Evolutionary conservation across 257 asterid species (phyloP).

Genomic region (Datura wrightii): DNA sequence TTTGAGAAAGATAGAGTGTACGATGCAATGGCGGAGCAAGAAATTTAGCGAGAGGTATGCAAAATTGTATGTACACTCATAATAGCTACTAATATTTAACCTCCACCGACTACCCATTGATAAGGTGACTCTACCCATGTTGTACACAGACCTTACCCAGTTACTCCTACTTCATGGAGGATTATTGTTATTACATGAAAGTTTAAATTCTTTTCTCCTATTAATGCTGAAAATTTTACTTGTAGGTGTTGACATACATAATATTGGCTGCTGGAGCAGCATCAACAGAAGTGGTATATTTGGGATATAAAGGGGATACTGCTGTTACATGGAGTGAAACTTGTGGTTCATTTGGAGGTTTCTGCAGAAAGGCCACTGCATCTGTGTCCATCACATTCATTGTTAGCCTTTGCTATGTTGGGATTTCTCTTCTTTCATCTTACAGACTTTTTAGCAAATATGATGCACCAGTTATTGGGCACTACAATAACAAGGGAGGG

Average conservation of each 20-base stretch:
- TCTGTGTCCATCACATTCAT: slow-evolving; percentile 67
- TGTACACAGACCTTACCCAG: no score
- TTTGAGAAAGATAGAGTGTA: no score
- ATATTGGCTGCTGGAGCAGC: slow-evolving; percentile 69
- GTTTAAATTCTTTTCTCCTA: no score
- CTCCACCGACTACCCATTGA: no score
- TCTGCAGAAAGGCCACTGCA: slow-evolving; percentile 74
- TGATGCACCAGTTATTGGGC: slow-evolving; percentile 64
- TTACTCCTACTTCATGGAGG: no score
- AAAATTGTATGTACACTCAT: no score
- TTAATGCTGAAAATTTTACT: background rate
- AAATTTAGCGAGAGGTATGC: no score
- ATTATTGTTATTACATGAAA: no score
- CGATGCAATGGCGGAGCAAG: no score
- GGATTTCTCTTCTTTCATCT: slow-evolving; percentile 71
- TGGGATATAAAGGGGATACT: slow-evolving; percentile 75
- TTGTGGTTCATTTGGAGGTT: slow-evolving; percentile 69
- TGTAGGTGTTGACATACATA: slow-evolving; percentile 71
- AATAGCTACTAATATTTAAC: no score
- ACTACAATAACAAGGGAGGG: slow-evolving; percentile 44
- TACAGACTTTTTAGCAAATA: slow-evolving; percentile 82
- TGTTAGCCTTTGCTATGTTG: slow-evolving; percentile 67
- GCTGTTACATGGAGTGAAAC: slow-evolving; percentile 71
- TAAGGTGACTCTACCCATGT: no score
- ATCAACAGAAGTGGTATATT: slow-evolving; percentile 75